Conservation (phyloP, 805 yeast species). For the Pichia cephalocereana region DNA sequence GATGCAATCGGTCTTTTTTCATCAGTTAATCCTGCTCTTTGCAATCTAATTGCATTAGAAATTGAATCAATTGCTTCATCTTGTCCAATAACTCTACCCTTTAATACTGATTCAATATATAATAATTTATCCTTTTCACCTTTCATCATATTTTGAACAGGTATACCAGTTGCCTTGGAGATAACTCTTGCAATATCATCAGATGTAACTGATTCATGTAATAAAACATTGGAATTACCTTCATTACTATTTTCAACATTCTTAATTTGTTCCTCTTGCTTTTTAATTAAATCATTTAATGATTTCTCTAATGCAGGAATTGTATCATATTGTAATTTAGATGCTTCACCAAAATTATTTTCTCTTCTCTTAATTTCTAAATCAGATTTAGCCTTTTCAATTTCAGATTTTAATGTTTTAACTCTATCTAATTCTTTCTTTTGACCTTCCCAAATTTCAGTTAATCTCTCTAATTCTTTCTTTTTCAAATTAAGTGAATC, state of each 20-base stretch:
- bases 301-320: conserved; percentile 72
- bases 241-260: conserved; percentile 24
- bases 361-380: conserved; percentile 75
- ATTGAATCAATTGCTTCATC: conserved; percentile 89
- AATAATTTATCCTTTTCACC: conserved; percentile 90
- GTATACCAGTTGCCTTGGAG: conserved; percentile 93
- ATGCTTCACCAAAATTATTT: conserved; percentile 82
- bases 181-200: conserved; percentile 92
- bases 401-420: conserved; percentile 68
- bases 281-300: conserved; percentile 37
- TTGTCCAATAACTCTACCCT: conserved; percentile 83
- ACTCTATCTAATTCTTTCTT: conserved; percentile 65
- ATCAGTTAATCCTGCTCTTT: conserved; percentile 92
- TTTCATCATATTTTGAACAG: conserved; percentile 80
- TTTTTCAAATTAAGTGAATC: conserved; percentile 53
- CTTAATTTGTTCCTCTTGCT: conserved; percentile 20
- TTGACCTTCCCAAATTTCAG: conserved; percentile 82
- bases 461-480: conserved; percentile 59
- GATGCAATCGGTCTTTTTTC: conserved; percentile 95
- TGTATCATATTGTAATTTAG: conserved; percentile 77
- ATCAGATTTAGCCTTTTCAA: conserved; percentile 78
- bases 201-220: conserved; percentile 89
- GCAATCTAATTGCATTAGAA: conserved; percentile 90
- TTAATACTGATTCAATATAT: conserved; percentile 75
- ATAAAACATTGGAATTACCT: conserved; percentile 25